Base-by-base conservation (phyloP, 108 stramenopile genomes). In the Pseudonitzschia delicatissima region DNA sequence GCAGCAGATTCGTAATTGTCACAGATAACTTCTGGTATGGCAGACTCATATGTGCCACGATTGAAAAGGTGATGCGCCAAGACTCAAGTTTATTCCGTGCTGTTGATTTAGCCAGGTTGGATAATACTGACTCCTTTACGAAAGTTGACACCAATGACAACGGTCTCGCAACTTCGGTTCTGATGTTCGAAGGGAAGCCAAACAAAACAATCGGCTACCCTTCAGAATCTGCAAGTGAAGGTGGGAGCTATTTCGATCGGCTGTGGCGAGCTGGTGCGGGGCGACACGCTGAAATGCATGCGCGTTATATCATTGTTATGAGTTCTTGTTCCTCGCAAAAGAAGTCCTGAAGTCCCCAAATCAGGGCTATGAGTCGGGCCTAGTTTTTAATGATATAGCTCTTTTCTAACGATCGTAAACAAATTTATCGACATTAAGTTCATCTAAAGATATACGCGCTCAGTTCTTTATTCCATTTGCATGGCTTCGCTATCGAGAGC, bases 181-280 rank as follows among this genome's bases (percentile, higher is more conserved):
- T 48, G 33, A 48, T 93, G 47, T 88, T 77, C 64, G 85, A 85
- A 74, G 88, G 92, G 17, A 82, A 83, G 59, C 88, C 88, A 34
- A 76, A 76, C 8, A 62, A 66, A 50, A 62, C 49, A 1, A 85
- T 90, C 62, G 87, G 88, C 9, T 85, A 93, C 64, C 50, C 49
- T 47, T 35, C 65, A 23, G 28, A 37, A 26, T 26, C 32, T 25
- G 12, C 39, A 45, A 15, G 48, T 26, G 62, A 68, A 27, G 92
- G 92, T 35, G 45, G 74, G 12, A 90, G 83, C 66, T 93, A 89
- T 74, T 93, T 93, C 77, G 92, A 93, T 69, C 80, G 89, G 17
- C 69, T 93, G 23, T 93, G 92, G 92, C 71, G 82, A 68, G 86
- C 82, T 44, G 89, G 89, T 15, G 92, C 82, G 49, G 89, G 92